Evolutionary conservation across 208 protist species (phyloP).

Genomic region (Angomonas deanei): DNA sequence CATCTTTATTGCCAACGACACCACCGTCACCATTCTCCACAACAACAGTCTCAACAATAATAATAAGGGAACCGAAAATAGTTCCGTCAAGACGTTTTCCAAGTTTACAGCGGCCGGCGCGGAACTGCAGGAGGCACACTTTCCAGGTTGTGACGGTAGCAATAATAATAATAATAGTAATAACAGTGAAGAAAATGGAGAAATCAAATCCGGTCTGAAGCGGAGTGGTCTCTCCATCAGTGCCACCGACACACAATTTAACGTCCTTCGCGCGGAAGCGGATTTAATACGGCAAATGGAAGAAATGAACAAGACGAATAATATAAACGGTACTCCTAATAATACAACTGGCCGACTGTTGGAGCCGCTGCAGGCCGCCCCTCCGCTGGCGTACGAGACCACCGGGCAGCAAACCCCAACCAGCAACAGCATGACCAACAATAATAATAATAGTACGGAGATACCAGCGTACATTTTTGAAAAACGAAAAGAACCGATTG

Average conservation of each 20-base stretch:
- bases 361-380: too few species aligned
- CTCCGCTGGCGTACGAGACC: too few species aligned
- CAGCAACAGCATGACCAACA: too few species aligned
- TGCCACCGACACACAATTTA: conserved; percentile 5
- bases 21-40: not conserved
- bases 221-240: not conserved
- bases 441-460: too few species aligned
- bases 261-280: not conserved
- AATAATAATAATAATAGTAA: too few species aligned
- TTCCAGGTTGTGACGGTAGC: not conserved
- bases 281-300: too few species aligned
- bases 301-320: too few species aligned
- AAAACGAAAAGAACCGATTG: conserved; percentile 58
- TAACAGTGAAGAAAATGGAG: too few species aligned
- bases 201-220: not conserved
- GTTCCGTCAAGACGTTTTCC: not conserved
- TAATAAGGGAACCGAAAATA: not conserved
- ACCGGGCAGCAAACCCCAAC: too few species aligned
- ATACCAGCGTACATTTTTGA: conserved; percentile 48
- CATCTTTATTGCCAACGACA: too few species aligned
- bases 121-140: not conserved
- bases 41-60: not conserved
- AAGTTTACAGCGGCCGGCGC: conserved; percentile 15
- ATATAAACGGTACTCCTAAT: too few species aligned
- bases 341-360: too few species aligned